Percentiles rank a stretch among this genome's conserved stretches.
Evolutionary conservation across 1,284 basidiomycete genomes (phyloP).

Genomic region (Porogramme epimiltina): DNA sequence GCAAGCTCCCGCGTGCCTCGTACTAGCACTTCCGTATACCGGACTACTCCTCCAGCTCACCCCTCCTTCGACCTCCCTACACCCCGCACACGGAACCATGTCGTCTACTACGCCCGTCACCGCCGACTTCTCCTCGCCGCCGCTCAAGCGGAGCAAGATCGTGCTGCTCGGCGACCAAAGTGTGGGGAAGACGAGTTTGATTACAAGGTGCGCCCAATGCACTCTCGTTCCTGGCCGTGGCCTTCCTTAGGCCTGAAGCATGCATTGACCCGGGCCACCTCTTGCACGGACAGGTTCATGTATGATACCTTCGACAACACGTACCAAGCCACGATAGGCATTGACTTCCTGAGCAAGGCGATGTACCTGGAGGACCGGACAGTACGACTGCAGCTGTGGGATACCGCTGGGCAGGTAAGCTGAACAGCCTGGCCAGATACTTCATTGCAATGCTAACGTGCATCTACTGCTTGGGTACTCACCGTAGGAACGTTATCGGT

Average conservation of each 20-base stretch:
- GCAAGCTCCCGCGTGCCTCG: constrained; percentile 6
- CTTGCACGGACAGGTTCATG: constrained; percentile 73
- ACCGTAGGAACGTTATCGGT: constrained; percentile 91
- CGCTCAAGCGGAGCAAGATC: constrained; percentile 95
- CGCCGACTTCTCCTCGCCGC: constrained; percentile 80
- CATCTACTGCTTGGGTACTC: neutral
- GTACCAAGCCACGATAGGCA: constrained; percentile 99
- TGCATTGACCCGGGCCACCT: neutral
- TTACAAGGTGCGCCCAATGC: constrained; percentile 74
- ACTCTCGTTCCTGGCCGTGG: neutral
- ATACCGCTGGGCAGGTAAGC: constrained; percentile 93
- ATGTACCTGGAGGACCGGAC: constrained; percentile 99
- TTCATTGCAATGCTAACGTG: neutral
- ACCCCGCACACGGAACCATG: constrained; percentile 20
- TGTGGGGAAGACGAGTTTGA: constrained; percentile 96
- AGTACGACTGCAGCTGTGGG: constrained; percentile 97
- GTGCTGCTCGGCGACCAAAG: constrained; percentile 93
- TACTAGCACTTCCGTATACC: neutral
- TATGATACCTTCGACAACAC: constrained; percentile 99
- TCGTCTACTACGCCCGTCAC: constrained; percentile 65
- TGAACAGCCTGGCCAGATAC: neutral
- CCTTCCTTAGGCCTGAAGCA: neutral
- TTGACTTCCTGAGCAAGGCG: constrained; percentile 99
- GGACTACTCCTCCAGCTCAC: neutral
- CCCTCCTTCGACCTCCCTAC: neutral